Percentiles rank a stretch among this genome's conserved stretches.
These are phyloP conservation scores for Linnemannia elongata DNA, from an alignment of 192 early-diverging fungal species.

Conservation along the genomic window DNA sequence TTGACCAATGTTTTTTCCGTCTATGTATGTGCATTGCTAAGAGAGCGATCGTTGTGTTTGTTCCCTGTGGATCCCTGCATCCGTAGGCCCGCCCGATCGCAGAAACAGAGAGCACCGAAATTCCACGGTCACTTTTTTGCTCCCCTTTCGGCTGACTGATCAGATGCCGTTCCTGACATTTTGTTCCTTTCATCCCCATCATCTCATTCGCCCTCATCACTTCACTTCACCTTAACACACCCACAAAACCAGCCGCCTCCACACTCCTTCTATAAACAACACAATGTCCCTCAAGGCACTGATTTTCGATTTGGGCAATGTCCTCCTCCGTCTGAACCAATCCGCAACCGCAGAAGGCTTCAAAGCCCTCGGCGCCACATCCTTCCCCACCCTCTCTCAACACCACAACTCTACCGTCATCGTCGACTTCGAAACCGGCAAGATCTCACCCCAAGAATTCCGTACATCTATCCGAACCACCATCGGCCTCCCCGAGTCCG, in stretches of 20 bases:
- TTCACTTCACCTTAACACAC: neutral
- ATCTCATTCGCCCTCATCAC: neutral
- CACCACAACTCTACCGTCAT: slow-evolving; percentile 22
- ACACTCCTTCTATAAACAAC: neutral
- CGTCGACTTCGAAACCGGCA: slow-evolving; percentile 35
- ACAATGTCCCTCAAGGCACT: slow-evolving; percentile 46
- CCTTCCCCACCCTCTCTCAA: slow-evolving; percentile 25
- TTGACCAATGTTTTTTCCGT: no score
- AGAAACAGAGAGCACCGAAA: neutral
- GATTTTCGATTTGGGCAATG: slow-evolving; percentile 55
- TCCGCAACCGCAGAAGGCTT: slow-evolving; percentile 31
- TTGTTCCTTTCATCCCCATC: neutral
- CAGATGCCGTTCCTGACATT: neutral
- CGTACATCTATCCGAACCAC: slow-evolving; percentile 24
- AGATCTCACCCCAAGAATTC: slow-evolving; percentile 42
- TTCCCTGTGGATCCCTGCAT: neutral
- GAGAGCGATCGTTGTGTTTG: no score
- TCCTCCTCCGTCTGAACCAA: slow-evolving; percentile 42
- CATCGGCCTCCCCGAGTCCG: slow-evolving; percentile 34
- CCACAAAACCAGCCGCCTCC: neutral
- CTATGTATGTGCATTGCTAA: no score
- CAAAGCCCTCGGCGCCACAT: slow-evolving; percentile 35
- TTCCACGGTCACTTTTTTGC: neutral
- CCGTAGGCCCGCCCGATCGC: neutral
- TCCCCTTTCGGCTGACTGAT: neutral